Conservation (phyloP, 2,329 filamentous ascomycete genomes). For the Colletotrichum sp. region DNA sequence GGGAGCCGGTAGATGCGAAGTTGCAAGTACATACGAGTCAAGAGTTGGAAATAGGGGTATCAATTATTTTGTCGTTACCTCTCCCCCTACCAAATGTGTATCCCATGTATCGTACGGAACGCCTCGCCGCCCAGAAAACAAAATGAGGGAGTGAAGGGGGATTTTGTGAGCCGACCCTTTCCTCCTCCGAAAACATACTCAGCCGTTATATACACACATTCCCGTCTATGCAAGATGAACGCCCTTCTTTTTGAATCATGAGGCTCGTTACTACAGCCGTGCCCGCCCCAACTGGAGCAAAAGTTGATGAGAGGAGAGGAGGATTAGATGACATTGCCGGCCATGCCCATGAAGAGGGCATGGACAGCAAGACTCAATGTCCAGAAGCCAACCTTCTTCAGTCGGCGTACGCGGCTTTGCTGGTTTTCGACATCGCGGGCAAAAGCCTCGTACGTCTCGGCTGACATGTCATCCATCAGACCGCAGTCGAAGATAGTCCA, state of each 20-base stretch:
- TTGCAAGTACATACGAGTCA: not conserved
- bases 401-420: slow-evolving; percentile 80
- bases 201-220: slow-evolving; percentile 5
- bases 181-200: not conserved
- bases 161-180: not conserved
- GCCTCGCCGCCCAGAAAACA: not conserved
- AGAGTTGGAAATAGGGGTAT: slow-evolving; percentile 6
- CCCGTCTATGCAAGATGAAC: slow-evolving; percentile 11
- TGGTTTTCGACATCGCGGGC: slow-evolving; percentile 89
- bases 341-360: slow-evolving; percentile 93
- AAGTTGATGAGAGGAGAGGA: not conserved
- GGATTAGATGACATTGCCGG: slow-evolving; percentile 70
- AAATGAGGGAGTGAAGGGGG: not conserved
- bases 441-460: slow-evolving; percentile 94
- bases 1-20: not conserved
- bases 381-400: slow-evolving; percentile 98
- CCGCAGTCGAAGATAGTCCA: slow-evolving; percentile 96
- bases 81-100: not conserved
- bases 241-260: slow-evolving; percentile 9
- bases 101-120: not conserved
- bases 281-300: not conserved
- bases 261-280: slow-evolving; percentile 14
- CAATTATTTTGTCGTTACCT: slow-evolving; percentile 12
- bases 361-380: slow-evolving; percentile 91
- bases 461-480: slow-evolving; percentile 90